Evolutionary conservation across 2,329 filamentous ascomycete genomes (phyloP).

Genomic region (Penicillium expansum): DNA sequence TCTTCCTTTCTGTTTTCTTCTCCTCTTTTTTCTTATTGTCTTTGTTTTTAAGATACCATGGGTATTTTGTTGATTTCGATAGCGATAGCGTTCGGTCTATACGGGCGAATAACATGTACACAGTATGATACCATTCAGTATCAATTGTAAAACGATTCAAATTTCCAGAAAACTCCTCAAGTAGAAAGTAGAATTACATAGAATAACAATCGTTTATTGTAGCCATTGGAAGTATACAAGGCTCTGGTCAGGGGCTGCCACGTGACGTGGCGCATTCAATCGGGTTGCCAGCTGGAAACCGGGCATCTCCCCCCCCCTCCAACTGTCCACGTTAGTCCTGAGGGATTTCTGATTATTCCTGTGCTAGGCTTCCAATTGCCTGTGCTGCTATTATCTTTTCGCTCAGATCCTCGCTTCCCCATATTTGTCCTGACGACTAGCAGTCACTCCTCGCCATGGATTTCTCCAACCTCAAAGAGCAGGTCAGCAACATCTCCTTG

Average conservation of each 20-base stretch:
- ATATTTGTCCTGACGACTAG: conserved; percentile 11
- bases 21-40: conserved; percentile 7
- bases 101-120: conserved; percentile 24
- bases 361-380: conserved; percentile 13
- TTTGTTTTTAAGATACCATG: conserved; percentile 26
- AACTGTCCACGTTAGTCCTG: conserved; percentile 15
- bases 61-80: conserved; percentile 23
- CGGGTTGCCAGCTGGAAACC: conserved; percentile 28
- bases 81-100: conserved; percentile 22
- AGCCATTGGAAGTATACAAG: conserved; percentile 10
- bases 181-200: neutral
- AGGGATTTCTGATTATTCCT: conserved; percentile 16
- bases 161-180: neutral
- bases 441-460: conserved; percentile 62
- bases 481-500: conserved; percentile 86
- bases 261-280: conserved; percentile 32
- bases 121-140: conserved; percentile 16
- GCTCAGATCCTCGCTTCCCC: neutral
- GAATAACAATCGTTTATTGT: neutral
- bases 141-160: conserved; percentile 3
- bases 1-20: conserved; percentile 14
- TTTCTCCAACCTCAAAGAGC: conserved; percentile 77
- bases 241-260: conserved; percentile 31
- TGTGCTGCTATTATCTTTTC: neutral
- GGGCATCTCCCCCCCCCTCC: conserved; percentile 17